Evolutionary conservation across 2,329 filamentous ascomycete species (phyloP), one percentile per base, ranked within the genome.

Genomic region (Didymella sp.): DNA sequence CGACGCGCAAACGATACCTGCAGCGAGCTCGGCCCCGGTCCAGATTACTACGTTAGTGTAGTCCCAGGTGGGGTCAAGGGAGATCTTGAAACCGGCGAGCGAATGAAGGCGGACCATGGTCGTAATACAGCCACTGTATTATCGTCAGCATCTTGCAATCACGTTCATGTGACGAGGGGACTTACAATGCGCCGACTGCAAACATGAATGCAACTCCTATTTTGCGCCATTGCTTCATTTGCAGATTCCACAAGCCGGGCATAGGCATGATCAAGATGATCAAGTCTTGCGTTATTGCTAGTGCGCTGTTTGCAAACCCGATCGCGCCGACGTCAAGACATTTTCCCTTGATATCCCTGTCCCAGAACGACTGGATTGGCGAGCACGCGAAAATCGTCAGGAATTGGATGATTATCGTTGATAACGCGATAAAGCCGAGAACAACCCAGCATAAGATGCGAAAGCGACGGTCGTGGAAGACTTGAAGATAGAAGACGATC

Each of bases 11-110:
- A 64, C 49, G 8, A 68, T 67, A 0, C 62, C 62, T 27, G 66
- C 56, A 3, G 58, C 62, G 11, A 71, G 65, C 38, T 72, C 70
- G 2, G 70, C 48, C 11, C 61, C 67, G 4, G 70, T 71, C 67
- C 68, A 72, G 4, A 69, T 60, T 1, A 59, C 61, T 7, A 67
- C 56, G 5, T 62, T 52, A 0, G 64, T 60, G 31, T 71, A 71
- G 41, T 70, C 64, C 68, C 65, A 72, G 2, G 70, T 72, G 19
- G 68, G 63, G 19, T 72, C 69, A 19, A 68, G 55, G 2, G 63
- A 68, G 12, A 67, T 64, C 12, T 64, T 63, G 51, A 71, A 69
- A 9, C 31, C 40, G 3, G 63, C 55, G 33, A 73, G 52, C 11
- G 64, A 58, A 12, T 58, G 64, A 0, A 73, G 51, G 9, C 70